These are phyloP conservation scores for Globisporangium iwayamae DNA, from an alignment of 352 stramenopile genomes.

Conservation along the genomic window DNA sequence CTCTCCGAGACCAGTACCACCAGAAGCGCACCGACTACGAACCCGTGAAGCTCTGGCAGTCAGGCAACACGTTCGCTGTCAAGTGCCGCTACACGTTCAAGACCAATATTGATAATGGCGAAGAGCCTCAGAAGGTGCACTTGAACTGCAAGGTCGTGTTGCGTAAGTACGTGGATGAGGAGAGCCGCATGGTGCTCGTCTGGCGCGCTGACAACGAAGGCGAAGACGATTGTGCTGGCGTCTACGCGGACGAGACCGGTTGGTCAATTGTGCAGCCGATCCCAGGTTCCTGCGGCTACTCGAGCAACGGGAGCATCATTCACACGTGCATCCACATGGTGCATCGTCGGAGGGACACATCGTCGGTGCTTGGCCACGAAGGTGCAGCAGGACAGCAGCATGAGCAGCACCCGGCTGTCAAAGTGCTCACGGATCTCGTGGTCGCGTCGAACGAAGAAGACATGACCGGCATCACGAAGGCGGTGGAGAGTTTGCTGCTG, in stretches of 20 bases:
- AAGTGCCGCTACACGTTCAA: constrained; percentile 7
- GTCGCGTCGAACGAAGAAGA: constrained; percentile 6
- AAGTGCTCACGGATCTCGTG: not conserved
- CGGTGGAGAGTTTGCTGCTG: constrained; percentile 11
- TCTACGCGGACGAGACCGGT: constrained; percentile 12
- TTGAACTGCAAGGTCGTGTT: constrained; percentile 14
- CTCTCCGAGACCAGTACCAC: not conserved
- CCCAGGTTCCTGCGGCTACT: not conserved
- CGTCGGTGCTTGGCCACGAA: not conserved
- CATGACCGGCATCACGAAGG: not conserved
- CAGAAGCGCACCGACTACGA: not conserved
- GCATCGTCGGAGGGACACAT: not conserved
- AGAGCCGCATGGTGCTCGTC: constrained; percentile 14
- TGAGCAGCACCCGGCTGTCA: not conserved
- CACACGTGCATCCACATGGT: constrained; percentile 9
- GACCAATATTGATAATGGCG: not conserved
- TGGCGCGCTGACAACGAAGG: constrained; percentile 12
- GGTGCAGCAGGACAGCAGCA: constrained; percentile 4
- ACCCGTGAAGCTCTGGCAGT: not conserved
- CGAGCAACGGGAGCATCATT: constrained; percentile 1
- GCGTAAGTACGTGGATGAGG: not conserved
- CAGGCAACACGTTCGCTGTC: constrained; percentile 9
- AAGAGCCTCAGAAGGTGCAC: not conserved
- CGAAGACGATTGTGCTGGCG: not conserved
- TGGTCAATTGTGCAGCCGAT: constrained; percentile 6